These are phyloP conservation scores for Psilocybe subaeruginosa DNA, from an alignment of 768 basidiomycete species.

Conservation along the genomic window DNA sequence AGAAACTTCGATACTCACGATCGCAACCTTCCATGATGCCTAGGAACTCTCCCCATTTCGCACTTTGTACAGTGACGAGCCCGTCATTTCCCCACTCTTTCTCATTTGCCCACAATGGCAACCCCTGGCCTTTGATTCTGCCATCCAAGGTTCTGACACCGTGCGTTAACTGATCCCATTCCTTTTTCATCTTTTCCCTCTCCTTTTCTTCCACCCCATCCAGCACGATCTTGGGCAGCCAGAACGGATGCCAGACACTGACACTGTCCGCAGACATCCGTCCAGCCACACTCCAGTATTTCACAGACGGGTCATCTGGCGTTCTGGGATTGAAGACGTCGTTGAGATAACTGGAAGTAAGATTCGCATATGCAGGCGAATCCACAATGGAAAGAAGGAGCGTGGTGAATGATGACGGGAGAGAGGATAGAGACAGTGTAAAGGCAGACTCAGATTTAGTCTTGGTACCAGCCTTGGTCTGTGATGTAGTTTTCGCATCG, in stretches of 20 bases:
- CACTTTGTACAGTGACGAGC: conserved; percentile 88
- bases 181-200: conserved; percentile 42
- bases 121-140: background rate
- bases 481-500: background rate
- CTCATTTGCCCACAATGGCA: conserved; percentile 52
- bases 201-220: conserved; percentile 79
- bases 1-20: conserved; percentile 42
- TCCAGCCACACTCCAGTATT: conserved; percentile 91
- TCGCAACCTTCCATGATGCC: conserved; percentile 89
- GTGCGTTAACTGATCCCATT: conserved; percentile 37
- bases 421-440: conserved; percentile 50
- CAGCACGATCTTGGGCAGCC: conserved; percentile 93
- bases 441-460: conserved; percentile 33
- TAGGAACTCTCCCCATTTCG: conserved; percentile 95
- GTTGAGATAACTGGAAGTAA: conserved; percentile 83
- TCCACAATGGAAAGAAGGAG: conserved; percentile 89
- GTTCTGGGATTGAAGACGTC: conserved; percentile 81
- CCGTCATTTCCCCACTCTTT: conserved; percentile 87
- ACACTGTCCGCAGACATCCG: conserved; percentile 55
- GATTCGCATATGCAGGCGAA: conserved; percentile 94
- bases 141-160: conserved; percentile 1
- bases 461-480: conserved; percentile 3
- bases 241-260: conserved; percentile 91
- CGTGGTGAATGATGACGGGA: conserved; percentile 85
- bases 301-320: conserved; percentile 79